Base-by-base conservation (phyloP, 352 stramenopile species). In the Phytophthora sojae region DNA sequence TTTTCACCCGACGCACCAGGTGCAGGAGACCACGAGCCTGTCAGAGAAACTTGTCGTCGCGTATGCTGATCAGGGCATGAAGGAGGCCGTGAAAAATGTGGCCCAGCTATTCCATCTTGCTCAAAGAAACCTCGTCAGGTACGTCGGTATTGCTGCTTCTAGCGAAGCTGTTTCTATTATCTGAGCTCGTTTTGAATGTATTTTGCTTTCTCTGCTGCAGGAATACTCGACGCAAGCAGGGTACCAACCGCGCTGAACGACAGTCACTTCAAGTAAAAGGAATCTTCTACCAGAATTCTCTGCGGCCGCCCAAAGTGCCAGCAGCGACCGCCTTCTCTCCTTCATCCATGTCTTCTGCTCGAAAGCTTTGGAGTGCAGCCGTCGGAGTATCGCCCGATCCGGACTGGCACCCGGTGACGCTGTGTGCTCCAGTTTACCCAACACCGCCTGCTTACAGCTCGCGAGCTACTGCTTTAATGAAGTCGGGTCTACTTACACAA, bases 281-380 rank as follows among this genome's bases (percentile, higher is more conserved):
- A 21, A 30, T 79, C 32, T 79, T 79, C 61, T 74, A 76, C 56
- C 68, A 60, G 35, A 74, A 67, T 29, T 51, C 70, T 19, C 50
- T 72, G 29, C 61, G 61, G 25, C 66, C 53, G 53, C 71, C 67
- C 15, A 61, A 75, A 8, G 8, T 75, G 19, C 67, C 67, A 55
- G 35, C 56, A 45, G 50, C 55, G 44, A 53, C 65, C 25, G 15
- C 4, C 15, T 56, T 57, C 26, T 52, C 59, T 30, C 30, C 59
- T 49, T n/a, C 21, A n/a, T 56, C 37, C 23, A 35, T 42, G 29
- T 61, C 39, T 47, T 60, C 45, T 6, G 25, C 32, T 50, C 56
- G 52, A 17, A 68, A 64, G 23, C 39, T 68, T 21, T 70, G 55
- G 64, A 56, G 25, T 47, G 32, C 44, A 50, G 39, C 32, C 9